phyloP scores from a whole-genome alignment of 2,329 filamentous ascomycete species.

The Nemania sp. region DNA sequence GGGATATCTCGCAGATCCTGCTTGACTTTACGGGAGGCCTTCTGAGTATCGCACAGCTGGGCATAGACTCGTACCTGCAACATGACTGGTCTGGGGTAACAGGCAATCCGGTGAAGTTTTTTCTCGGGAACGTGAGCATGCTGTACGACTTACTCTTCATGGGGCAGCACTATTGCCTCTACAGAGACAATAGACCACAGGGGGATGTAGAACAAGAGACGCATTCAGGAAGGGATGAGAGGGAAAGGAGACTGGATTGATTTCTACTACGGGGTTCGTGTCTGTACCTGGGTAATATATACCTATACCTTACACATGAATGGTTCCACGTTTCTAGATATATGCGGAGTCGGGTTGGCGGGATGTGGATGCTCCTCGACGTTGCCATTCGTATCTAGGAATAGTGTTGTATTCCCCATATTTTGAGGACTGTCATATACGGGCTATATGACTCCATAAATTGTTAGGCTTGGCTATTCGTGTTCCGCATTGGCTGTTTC shows the following conservation, averaged over 20 bases:
- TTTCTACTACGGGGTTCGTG: background rate
- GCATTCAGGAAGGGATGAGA: slow-evolving; percentile 43
- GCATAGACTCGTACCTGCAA: slow-evolving; percentile 83
- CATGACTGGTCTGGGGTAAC: slow-evolving; percentile 88
- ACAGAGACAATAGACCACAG: slow-evolving; percentile 47
- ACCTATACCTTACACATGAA: background rate
- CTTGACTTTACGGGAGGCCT: slow-evolving; percentile 82
- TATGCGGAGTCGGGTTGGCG: background rate
- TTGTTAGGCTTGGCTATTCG: background rate
- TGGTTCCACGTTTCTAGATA: background rate
- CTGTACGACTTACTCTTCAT: slow-evolving; percentile 88
- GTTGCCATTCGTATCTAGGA: background rate
- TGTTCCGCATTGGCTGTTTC: background rate
- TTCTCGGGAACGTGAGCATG: slow-evolving; percentile 82
- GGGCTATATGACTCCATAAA: background rate
- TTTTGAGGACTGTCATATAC: background rate
- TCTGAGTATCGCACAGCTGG: slow-evolving; percentile 78
- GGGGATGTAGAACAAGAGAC: slow-evolving; percentile 44
- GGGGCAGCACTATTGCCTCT: slow-evolving; percentile 84
- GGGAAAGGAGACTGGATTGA: slow-evolving; percentile 41
- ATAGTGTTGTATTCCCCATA: background rate
- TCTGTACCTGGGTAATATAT: background rate
- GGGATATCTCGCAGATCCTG: slow-evolving; percentile 83
- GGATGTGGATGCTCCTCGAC: background rate
- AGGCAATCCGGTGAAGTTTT: slow-evolving; percentile 90